These are phyloP conservation scores for Suhomyces chickasaworum DNA, from an alignment of 1,139 yeast genomes.

Conservation along the genomic window DNA sequence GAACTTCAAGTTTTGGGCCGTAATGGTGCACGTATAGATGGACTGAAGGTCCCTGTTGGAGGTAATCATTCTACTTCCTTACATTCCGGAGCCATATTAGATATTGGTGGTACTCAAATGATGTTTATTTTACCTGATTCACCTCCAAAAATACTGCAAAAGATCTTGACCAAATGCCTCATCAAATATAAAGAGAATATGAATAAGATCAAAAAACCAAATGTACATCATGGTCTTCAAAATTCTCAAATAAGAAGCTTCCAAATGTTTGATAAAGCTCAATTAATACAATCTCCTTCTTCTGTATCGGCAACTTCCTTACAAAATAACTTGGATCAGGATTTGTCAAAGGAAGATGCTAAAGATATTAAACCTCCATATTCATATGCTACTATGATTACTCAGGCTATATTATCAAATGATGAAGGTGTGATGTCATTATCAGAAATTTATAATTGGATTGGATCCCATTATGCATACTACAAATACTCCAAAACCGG, in stretches of 20 bases:
- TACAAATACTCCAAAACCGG: conserved; percentile 94
- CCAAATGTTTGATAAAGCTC: conserved; percentile 54
- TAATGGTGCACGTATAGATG: conserved; percentile 91
- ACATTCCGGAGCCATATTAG: conserved; percentile 83
- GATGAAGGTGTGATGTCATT: conserved; percentile 85
- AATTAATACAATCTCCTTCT: conserved; percentile 42
- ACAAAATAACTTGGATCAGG: conserved; percentile 59
- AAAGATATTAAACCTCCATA: conserved; percentile 95
- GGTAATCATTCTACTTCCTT: conserved; percentile 51
- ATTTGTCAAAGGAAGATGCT: conserved; percentile 84
- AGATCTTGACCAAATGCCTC: conserved; percentile 48
- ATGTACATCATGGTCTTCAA: background rate
- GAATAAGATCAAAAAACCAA: conserved; percentile 21
- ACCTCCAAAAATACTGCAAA: conserved; percentile 63
- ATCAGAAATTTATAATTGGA: conserved; percentile 92
- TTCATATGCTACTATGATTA: conserved; percentile 96
- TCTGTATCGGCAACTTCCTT: conserved; percentile 44
- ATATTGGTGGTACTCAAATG: conserved; percentile 98
- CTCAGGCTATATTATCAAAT: conserved; percentile 91
- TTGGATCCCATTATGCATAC: conserved; percentile 82
- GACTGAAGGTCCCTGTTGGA: conserved; percentile 56
- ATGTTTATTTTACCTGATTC: conserved; percentile 96
- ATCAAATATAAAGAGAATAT: conserved; percentile 31
- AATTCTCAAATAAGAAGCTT: conserved; percentile 39
- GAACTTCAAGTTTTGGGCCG: conserved; percentile 81